Conservation (phyloP, 2,329 filamentous ascomycete genomes). For the Raffaelea ambrosiae region DNA sequence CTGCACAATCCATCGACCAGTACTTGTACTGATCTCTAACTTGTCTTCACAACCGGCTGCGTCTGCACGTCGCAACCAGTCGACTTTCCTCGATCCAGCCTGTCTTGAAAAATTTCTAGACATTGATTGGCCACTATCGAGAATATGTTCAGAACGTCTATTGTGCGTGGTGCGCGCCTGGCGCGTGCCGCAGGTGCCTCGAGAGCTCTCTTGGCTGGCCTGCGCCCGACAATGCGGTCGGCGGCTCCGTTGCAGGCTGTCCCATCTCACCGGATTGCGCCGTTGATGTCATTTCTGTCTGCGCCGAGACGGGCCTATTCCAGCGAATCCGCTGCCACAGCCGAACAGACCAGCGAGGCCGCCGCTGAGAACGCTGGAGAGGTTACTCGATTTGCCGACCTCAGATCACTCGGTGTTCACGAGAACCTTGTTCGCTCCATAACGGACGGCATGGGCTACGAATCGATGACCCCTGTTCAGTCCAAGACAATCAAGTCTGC, state of each 20-base stretch:
- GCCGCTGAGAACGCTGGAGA: background rate
- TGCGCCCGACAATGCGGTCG: constrained; percentile 1
- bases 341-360: background rate
- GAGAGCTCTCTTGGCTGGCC: constrained; percentile 1
- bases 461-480: constrained; percentile 90
- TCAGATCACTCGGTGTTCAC: constrained; percentile 46
- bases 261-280: background rate
- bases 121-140: background rate
- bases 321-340: background rate
- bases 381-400: constrained; percentile 31
- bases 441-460: constrained; percentile 63
- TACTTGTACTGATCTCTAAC: background rate
- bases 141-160: constrained; percentile 13
- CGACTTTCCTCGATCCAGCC: background rate
- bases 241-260: background rate
- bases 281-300: background rate
- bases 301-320: constrained; percentile 7
- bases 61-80: too few species aligned
- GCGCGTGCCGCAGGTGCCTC: constrained; percentile 6
- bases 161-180: constrained; percentile 12
- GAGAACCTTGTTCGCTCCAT: constrained; percentile 59
- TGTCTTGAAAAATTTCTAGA: background rate
- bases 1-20: background rate
- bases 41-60: too few species aligned
- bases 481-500: constrained; percentile 72